These are phyloP conservation scores for Moelleriella libera DNA, from an alignment of 2,329 filamentous ascomycete genomes.

Conservation along the genomic window DNA sequence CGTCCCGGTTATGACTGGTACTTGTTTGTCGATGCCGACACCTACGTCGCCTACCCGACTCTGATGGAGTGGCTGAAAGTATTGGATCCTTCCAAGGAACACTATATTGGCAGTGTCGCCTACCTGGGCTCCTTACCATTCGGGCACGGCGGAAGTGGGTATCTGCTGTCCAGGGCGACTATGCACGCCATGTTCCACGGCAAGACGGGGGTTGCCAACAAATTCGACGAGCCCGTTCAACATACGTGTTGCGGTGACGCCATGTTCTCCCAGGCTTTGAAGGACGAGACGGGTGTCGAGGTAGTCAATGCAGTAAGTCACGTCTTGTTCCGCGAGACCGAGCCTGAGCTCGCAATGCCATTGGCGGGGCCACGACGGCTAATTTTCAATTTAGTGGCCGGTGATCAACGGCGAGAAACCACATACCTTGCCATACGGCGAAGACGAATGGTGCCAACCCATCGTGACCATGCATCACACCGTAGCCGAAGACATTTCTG, in stretches of 20 bases:
- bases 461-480: slow-evolving; percentile 43
- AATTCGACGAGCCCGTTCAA: slow-evolving; percentile 27
- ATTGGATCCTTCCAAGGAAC: slow-evolving; percentile 25
- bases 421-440: slow-evolving; percentile 29
- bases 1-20: slow-evolving; percentile 43
- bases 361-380: too few species aligned
- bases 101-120: slow-evolving; percentile 36
- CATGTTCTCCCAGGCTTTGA: slow-evolving; percentile 30
- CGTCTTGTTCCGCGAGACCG: neutral
- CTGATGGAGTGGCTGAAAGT: slow-evolving; percentile 31
- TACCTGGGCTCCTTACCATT: slow-evolving; percentile 28
- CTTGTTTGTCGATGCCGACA: slow-evolving; percentile 44
- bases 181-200: slow-evolving; percentile 31
- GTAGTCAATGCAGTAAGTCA: slow-evolving; percentile 27
- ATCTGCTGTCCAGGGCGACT: slow-evolving; percentile 34
- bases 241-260: slow-evolving; percentile 37
- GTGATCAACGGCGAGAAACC: slow-evolving; percentile 43
- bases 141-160: slow-evolving; percentile 42
- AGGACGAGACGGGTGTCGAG: slow-evolving; percentile 24
- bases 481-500: slow-evolving; percentile 32
- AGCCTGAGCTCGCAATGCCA: neutral
- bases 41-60: slow-evolving; percentile 40
- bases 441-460: slow-evolving; percentile 39
- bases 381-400: slow-evolving; percentile 27
- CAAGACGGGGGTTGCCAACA: slow-evolving; percentile 26